Base-by-base conservation (phyloP, 371 early-diverging fungal genomes). In the Actinomucor elegans region DNA sequence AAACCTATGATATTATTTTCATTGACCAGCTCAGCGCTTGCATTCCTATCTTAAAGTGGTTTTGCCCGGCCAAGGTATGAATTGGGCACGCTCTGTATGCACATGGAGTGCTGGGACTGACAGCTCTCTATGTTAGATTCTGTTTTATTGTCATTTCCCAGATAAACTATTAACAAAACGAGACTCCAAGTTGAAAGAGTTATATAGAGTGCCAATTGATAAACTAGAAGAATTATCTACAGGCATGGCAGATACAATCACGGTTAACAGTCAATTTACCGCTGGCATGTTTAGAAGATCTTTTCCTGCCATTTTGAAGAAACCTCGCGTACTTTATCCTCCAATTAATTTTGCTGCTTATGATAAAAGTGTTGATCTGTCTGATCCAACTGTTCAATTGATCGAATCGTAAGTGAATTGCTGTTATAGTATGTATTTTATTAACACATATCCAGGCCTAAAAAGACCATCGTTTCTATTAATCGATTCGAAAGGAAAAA, bases 71-170 rank as follows among this genome's bases (percentile, higher is more conserved):
- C 17, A 84, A 83, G 63, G 86, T 87, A 66, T 52, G 55, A 17
- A 26, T 35, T 28, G 55, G 9, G 24, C 46, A n/a, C n/a, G 4
- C 7, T 3, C 4, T 17, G 5, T 17, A 24, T 40, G 9, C 21
- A 40, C 2, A 24, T 20, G 20, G 5, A 18, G 5, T 34, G 33
- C n/a, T 14, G 26, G 10, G 21, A 15, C 6, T 1, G 34, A 3
- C 7, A 34, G 6, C 26, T 35, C 11, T 24, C 15, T 15, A 15
- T 21, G 44, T 12, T 70, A 86, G 75, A 80, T 96, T 8, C 68
- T 97, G 26, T 98, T 97, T 71, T 98, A 98, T 65, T 96, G 98
- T 66, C 98, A 98, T 58, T 96, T 92, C 64, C 98, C 98, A 0
- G 98, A 98, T 61, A 87, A 91, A 61, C 77, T 94, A 15, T 69